These are phyloP conservation scores for Fusarium subglutinans DNA, from an alignment of 2,329 filamentous ascomycete species.

Conservation along the genomic window DNA sequence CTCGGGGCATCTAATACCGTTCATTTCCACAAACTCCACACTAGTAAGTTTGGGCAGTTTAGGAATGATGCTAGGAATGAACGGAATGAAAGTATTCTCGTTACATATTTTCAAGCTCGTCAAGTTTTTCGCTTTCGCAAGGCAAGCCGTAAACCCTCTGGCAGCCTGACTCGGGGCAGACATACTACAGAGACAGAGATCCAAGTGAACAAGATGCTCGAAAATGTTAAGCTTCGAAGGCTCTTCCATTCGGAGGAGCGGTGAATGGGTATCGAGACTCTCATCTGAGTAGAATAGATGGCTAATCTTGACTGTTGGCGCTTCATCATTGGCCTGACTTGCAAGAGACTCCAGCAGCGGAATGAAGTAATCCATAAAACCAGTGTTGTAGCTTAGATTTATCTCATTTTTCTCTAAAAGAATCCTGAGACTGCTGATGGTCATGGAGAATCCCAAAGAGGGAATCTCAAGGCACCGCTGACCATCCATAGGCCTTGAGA, in stretches of 20 bases:
- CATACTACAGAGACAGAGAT: background rate
- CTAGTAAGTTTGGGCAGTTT: background rate
- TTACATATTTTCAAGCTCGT: background rate
- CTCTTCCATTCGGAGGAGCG: background rate
- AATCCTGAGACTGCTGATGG: background rate
- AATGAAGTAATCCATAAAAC: background rate
- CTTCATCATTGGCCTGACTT: background rate
- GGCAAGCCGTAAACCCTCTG: background rate
- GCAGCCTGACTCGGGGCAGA: background rate
- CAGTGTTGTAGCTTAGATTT: background rate
- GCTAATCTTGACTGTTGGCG: background rate
- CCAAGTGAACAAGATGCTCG: background rate
- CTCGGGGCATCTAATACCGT: too few relatives aligned
- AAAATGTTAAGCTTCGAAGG: background rate
- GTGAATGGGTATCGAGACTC: background rate
- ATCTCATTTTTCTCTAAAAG: background rate
- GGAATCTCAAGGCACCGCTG: background rate
- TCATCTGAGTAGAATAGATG: slow-evolving; percentile 6
- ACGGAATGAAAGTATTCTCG: background rate
- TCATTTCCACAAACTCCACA: background rate
- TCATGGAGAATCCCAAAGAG: background rate
- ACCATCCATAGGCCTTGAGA: slow-evolving; percentile 5
- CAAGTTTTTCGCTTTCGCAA: background rate
- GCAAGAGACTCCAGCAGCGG: background rate
- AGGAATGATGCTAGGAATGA: background rate